Evolutionary conservation across 495 filamentous ascomycete genomes (phyloP).

Genomic region (Mytilinidion resinicola): DNA sequence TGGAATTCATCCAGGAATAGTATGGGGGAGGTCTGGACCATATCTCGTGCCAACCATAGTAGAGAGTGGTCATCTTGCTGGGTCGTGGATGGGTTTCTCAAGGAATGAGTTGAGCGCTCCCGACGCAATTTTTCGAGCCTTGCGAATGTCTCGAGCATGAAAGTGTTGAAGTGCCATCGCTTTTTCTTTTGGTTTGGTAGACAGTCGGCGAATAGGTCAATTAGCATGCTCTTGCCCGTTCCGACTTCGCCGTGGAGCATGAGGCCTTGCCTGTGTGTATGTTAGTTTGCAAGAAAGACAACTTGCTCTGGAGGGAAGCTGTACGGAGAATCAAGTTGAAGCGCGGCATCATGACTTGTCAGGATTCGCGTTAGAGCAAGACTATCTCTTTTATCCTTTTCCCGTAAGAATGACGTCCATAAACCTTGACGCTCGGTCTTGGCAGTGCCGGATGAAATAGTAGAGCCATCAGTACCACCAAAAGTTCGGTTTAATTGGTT

Average conservation of each 20-base stretch:
- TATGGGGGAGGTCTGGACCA: constrained; percentile 60
- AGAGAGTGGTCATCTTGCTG: constrained; percentile 53
- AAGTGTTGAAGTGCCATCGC: constrained; percentile 69
- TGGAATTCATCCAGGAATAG: constrained; percentile 72
- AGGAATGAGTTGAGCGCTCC: background rate
- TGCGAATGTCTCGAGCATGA: constrained; percentile 64
- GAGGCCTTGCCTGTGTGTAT: constrained; percentile 42
- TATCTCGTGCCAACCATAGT: constrained; percentile 59
- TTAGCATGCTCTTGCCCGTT: constrained; percentile 64
- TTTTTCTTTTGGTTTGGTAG: constrained; percentile 60
- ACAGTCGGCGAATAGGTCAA: constrained; percentile 62
- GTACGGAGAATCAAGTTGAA: constrained; percentile 52
- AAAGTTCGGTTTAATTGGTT: constrained; percentile 45
- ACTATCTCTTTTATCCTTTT: constrained; percentile 42
- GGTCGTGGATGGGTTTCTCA: background rate
- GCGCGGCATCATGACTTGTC: constrained; percentile 56
- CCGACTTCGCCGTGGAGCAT: constrained; percentile 67
- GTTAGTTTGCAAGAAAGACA: too few relatives aligned
- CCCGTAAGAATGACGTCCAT: constrained; percentile 34
- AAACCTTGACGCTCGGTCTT: constrained; percentile 17
- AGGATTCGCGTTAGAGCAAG: constrained; percentile 54
- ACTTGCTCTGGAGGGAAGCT: too few relatives aligned
- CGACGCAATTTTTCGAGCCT: constrained; percentile 49
- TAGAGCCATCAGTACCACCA: constrained; percentile 6
- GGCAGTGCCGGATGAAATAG: background rate